A percentile compares a stretch with the other conserved stretches of the same genome.
Conservation (phyloP, 176 grass and related monocot genomes). For the Luzula sylvatica region DNA sequence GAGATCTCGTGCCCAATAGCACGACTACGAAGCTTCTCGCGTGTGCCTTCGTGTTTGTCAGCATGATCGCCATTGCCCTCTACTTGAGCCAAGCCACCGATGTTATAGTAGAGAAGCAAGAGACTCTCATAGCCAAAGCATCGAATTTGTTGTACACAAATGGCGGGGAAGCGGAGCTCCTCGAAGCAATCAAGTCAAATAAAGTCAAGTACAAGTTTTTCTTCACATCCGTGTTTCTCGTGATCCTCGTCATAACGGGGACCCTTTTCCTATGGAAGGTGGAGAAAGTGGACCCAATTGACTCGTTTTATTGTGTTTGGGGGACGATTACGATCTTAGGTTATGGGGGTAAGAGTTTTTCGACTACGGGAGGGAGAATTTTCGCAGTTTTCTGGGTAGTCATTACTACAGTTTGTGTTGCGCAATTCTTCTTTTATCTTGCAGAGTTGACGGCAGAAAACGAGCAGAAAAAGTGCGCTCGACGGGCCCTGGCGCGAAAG, state of each 20-base stretch:
- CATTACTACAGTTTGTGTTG: constrained; percentile 47
- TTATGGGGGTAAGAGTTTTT: constrained; percentile 80
- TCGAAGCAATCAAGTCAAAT: constrained; percentile 44
- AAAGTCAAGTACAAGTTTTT: constrained; percentile 76
- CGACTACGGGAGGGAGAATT: constrained; percentile 39
- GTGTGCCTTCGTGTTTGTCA: constrained; percentile 55
- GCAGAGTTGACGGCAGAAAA: constrained; percentile 56
- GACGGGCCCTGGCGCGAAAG: constrained; percentile 61
- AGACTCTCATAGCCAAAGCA: constrained; percentile 62
- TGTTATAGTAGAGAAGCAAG: constrained; percentile 88
- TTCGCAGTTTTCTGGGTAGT: constrained; percentile 89
- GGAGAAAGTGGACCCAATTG: constrained; percentile 64
- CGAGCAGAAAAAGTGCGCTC: constrained; percentile 61
- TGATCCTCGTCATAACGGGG: constrained; percentile 26
- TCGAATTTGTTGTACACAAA: constrained; percentile 46
- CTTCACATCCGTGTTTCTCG: constrained; percentile 31
- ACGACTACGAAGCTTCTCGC: constrained; percentile 53
- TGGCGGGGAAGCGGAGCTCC: constrained; percentile 31
- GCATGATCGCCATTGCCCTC: constrained; percentile 55
- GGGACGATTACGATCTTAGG: constrained; percentile 77
- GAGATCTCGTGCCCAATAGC: constrained; percentile 68
- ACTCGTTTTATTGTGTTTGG: constrained; percentile 85
- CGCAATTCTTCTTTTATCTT: constrained; percentile 79
- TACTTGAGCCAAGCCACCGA: constrained; percentile 63
- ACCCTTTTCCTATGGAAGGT: constrained; percentile 70